phyloP scores from a whole-genome alignment of 352 stramenopile genomes.

The Hyphochytrium catenoides region DNA sequence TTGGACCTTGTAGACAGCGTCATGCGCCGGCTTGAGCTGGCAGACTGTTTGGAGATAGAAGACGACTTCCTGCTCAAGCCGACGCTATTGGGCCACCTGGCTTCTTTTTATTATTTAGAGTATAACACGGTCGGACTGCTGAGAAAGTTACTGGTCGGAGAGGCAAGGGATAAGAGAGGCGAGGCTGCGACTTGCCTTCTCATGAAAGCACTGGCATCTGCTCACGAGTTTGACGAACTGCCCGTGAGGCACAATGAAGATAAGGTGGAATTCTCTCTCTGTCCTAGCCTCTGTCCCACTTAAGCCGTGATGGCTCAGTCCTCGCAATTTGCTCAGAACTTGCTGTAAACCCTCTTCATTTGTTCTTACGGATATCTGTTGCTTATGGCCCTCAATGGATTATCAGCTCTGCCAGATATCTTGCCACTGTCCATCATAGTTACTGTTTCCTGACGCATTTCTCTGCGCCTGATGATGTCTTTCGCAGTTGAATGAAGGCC shows the following conservation, averaged over 20 bases:
- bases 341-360: too few relatives aligned
- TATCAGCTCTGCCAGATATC: too few relatives aligned
- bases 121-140: slow-evolving; percentile 61
- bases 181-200: slow-evolving; percentile 7
- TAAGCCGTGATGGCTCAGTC: too few relatives aligned
- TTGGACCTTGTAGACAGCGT: slow-evolving; percentile 40
- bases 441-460: too few relatives aligned
- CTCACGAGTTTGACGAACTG: slow-evolving; percentile 78
- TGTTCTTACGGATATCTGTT: too few relatives aligned
- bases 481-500: too few relatives aligned
- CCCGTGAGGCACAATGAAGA: slow-evolving; percentile 96
- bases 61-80: slow-evolving; percentile 22
- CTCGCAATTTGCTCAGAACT: too few relatives aligned
- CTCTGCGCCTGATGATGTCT: too few relatives aligned
- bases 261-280: too few relatives aligned
- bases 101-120: slow-evolving; percentile 88
- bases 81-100: slow-evolving; percentile 70
- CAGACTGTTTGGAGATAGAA: slow-evolving; percentile 52
- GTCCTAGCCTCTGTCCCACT: too few relatives aligned
- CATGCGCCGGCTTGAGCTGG: slow-evolving; percentile 48
- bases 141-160: slow-evolving; percentile 14
- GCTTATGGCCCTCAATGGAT: too few relatives aligned
- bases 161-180: slow-evolving; percentile 8
- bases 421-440: too few relatives aligned
- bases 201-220: slow-evolving; percentile 11